Evolutionary conservation across 768 basidiomycete species (phyloP), one percentile per base, ranked within the genome.

Genomic region (Suillus tomentosus): DNA sequence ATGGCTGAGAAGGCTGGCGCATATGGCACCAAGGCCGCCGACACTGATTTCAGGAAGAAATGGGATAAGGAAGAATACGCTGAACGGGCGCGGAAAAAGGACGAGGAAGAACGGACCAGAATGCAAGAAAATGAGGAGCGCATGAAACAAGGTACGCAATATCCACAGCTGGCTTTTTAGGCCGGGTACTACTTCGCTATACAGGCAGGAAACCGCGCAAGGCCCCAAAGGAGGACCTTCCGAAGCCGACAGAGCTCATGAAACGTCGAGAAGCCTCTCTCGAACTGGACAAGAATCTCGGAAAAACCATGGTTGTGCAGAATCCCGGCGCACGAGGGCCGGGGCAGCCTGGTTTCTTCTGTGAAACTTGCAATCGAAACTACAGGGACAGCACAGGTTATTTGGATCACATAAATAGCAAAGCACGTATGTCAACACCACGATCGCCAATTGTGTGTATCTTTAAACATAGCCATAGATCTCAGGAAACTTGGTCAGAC

Each of bases 51-150:
- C 69, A 79, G 95, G 56, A 90, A 90, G 78, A 94, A 89, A 82
- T 99, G 96, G 95, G 92, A 97, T 81, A 94, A 95, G 79, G 89
- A 95, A 73, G 93, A 92, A 73, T 94, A 90, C 78, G 85, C 89
- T 15, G 92, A 94, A 73, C 85, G 85, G 63, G 96, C 95, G 11
- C 88, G 87, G 74, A 87, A 88, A 72, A 90, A 88, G 72, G 94
- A 95, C 70, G 77, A 82, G 39, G 92, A 94, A 66, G 91, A 93
- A 72, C 81, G 85, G 65, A 89, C 93, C 67, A 83, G 91, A 19
- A 94, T 94, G 87, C 81, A 91, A 74, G 89, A 92, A 74, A 94
- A 93, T 68, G 93, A 94, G 65, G 89, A 91, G 69, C 85, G 89
- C 24, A 74, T 91, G 82, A 90, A 90, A 79, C 87, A 95, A 83